Conservation (phyloP, 2,329 filamentous ascomycete species). For the Clonostachys sp. region DNA sequence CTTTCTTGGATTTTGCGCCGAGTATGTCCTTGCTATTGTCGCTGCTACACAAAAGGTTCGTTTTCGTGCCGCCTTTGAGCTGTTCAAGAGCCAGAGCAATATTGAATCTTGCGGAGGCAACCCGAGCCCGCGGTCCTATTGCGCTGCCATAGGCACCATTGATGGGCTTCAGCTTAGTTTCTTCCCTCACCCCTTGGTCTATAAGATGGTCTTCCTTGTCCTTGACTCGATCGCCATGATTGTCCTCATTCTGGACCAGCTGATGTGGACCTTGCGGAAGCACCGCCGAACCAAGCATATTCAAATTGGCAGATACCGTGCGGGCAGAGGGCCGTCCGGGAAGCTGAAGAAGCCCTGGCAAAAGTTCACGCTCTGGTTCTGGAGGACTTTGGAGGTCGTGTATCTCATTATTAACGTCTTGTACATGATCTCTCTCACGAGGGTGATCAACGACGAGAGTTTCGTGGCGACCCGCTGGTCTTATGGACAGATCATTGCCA, state of each 20-base stretch:
- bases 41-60: slow-evolving; percentile 27
- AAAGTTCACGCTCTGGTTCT: slow-evolving; percentile 20
- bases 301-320: slow-evolving; percentile 19
- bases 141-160: slow-evolving; percentile 23
- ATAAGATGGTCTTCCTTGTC: slow-evolving; percentile 29
- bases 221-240: slow-evolving; percentile 27
- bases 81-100: slow-evolving; percentile 23
- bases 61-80: slow-evolving; percentile 23
- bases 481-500: slow-evolving; percentile 31
- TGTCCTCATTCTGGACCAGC: slow-evolving; percentile 23
- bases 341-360: slow-evolving; percentile 18
- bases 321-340: slow-evolving; percentile 22
- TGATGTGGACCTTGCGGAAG: slow-evolving; percentile 28
- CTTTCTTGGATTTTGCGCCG: slow-evolving; percentile 29
- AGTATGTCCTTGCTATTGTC: slow-evolving; percentile 29
- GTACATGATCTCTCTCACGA: slow-evolving; percentile 28
- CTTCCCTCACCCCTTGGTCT: slow-evolving; percentile 28
- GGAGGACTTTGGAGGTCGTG: slow-evolving; percentile 25
- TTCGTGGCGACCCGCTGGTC: slow-evolving; percentile 27
- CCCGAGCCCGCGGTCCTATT: slow-evolving; percentile 30
- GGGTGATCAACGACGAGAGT: slow-evolving; percentile 25
- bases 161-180: slow-evolving; percentile 25
- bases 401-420: slow-evolving; percentile 30
- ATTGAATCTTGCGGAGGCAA: slow-evolving; percentile 25
- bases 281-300: slow-evolving; percentile 22